phyloP scores from a whole-genome alignment of 345 rosid species.

The Melaleuca alternifolia region DNA sequence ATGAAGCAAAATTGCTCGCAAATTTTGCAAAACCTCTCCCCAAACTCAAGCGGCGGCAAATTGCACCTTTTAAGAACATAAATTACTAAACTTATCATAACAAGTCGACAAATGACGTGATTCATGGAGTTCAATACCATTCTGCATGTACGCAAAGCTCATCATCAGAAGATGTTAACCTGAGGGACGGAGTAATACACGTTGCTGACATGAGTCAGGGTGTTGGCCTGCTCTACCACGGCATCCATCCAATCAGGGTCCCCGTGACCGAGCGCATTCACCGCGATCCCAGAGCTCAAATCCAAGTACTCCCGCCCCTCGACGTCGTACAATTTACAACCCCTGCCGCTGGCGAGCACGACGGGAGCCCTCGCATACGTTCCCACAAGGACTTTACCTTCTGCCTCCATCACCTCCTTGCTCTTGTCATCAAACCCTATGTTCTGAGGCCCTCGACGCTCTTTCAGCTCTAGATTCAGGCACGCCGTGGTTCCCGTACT shows the following conservation, averaged over 20 bases:
- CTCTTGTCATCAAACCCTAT: conserved; percentile 9
- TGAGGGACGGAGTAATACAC: conserved; percentile 67
- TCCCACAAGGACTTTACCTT: conserved; percentile 48
- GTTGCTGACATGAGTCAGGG: conserved; percentile 75
- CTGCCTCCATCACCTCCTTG: conserved; percentile 56
- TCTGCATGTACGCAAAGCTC: neutral
- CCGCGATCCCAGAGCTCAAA: conserved; percentile 72
- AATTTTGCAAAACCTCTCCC: neutral
- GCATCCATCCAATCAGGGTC: conserved; percentile 81
- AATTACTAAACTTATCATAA: neutral
- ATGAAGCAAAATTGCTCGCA: neutral
- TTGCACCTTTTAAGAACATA: neutral
- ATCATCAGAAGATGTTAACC: conserved; percentile 20
- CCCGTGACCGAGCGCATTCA: conserved; percentile 70
- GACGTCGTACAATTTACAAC: conserved; percentile 69
- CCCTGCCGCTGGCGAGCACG: conserved; percentile 57
- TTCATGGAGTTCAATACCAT: neutral
- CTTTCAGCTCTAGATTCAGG: conserved; percentile 15
- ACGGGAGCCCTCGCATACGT: conserved; percentile 72
- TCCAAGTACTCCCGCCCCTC: conserved; percentile 81
- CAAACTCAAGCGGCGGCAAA: neutral
- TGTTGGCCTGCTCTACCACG: conserved; percentile 52
- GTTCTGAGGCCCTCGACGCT: neutral
- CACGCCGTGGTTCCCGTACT: conserved; percentile 1
- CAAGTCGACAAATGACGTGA: neutral